Evolutionary conservation across 2,329 filamentous ascomycete genomes (phyloP).

Genomic region (Sarocladium oryzae): DNA sequence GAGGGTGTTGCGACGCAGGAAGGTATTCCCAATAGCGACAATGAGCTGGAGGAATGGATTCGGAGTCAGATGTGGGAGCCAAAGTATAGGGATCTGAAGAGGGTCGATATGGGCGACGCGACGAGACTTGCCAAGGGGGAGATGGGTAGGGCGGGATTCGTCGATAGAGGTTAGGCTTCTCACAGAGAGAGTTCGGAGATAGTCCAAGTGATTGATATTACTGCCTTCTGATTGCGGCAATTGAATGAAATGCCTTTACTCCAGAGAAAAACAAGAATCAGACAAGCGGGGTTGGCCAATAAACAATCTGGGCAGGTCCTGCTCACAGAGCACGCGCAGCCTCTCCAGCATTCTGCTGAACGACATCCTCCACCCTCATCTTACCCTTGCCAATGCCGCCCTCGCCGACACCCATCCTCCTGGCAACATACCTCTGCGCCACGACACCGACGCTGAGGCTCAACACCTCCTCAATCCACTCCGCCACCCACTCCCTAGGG

Average conservation of each 20-base stretch:
- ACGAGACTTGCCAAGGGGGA: conserved; percentile 46
- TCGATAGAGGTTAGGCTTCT: conserved; percentile 16
- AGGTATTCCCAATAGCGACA: conserved; percentile 53
- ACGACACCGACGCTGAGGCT: conserved; percentile 74
- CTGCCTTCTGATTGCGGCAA: not conserved
- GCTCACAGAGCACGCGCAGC: conserved; percentile 43
- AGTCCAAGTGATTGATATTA: not conserved
- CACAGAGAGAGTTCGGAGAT: no score
- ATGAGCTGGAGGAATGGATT: conserved; percentile 63
- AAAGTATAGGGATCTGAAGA: conserved; percentile 56
- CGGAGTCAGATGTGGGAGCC: conserved; percentile 75
- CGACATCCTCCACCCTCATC: conserved; percentile 49
- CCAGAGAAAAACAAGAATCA: not conserved
- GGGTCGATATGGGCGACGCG: conserved; percentile 45
- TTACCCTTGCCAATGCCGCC: conserved; percentile 58
- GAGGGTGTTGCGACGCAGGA: conserved; percentile 61
- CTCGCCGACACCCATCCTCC: conserved; percentile 92
- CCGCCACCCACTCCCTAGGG: conserved; percentile 91
- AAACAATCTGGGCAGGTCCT: not conserved
- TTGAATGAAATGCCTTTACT: not conserved
- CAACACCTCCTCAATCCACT: conserved; percentile 91
- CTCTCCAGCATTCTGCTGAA: conserved; percentile 53
- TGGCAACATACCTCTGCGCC: conserved; percentile 90
- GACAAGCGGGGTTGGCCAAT: not conserved
- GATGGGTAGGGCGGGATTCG: conserved; percentile 23